phyloP scores from a whole-genome alignment of 208 protist species.

The Herpetomonas tarakana region DNA sequence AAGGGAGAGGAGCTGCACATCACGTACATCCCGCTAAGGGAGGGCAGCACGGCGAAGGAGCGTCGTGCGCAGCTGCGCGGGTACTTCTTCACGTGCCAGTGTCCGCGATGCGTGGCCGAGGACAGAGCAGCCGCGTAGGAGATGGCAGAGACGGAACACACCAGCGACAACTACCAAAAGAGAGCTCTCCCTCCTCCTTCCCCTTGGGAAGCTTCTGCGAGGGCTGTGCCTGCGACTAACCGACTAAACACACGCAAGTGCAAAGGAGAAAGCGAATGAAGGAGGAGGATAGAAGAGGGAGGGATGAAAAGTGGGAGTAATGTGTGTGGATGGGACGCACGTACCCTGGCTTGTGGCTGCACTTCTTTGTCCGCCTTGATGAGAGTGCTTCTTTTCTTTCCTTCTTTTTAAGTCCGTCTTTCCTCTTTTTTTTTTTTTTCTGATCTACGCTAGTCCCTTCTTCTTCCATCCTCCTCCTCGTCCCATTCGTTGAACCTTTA shows the following conservation, averaged over 20 bases:
- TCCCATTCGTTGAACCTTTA: background rate
- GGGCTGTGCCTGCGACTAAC: too few relatives aligned
- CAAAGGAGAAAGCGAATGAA: too few relatives aligned
- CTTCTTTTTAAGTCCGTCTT: background rate
- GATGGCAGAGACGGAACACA: constrained; percentile 4
- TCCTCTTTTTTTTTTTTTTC: constrained; percentile 9
- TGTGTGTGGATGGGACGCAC: too few relatives aligned
- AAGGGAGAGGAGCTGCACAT: constrained; percentile 64
- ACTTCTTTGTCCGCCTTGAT: constrained; percentile 2
- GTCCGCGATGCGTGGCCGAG: constrained; percentile 44
- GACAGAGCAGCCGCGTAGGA: too few relatives aligned
- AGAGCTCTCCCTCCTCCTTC: too few relatives aligned
- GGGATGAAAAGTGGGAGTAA: background rate
- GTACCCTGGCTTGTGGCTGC: background rate
- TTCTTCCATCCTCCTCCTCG: background rate
- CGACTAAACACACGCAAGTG: too few relatives aligned
- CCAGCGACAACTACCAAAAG: constrained; percentile 1
- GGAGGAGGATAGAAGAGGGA: background rate
- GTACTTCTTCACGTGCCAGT: constrained; percentile 81
- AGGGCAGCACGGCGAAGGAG: constrained; percentile 20
- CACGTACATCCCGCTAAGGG: constrained; percentile 67
- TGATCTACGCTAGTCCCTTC: constrained; percentile 1
- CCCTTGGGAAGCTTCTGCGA: too few relatives aligned
- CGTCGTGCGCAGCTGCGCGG: constrained; percentile 38
- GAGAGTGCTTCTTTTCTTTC: background rate